These are phyloP conservation scores for Russula ochroleuca DNA, from an alignment of 768 basidiomycete species.

Conservation along the genomic window DNA sequence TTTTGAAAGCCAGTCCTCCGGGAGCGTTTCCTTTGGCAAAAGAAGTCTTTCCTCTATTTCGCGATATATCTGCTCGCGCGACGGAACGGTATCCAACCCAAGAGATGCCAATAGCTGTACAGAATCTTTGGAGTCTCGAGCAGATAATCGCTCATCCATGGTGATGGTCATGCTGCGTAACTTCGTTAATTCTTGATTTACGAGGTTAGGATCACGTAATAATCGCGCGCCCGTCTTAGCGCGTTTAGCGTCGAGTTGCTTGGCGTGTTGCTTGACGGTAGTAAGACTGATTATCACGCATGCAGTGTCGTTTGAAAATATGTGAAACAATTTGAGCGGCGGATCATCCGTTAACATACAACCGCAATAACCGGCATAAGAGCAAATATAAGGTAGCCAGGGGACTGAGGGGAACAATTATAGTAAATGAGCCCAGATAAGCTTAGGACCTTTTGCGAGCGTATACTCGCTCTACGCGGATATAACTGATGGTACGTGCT, in stretches of 20 bases:
- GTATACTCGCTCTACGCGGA: conserved; percentile 57
- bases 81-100: conserved; percentile 53
- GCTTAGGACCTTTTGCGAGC: conserved; percentile 44
- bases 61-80: conserved; percentile 53
- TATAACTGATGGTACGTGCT: conserved; percentile 45
- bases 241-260: too few relatives aligned
- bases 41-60: conserved; percentile 76
- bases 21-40: conserved; percentile 60
- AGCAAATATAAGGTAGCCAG: conserved; percentile 3
- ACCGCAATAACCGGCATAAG: neutral
- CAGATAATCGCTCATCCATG: conserved; percentile 10
- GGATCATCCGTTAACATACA: conserved; percentile 15
- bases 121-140: conserved; percentile 34
- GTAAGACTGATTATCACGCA: neutral
- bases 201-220: neutral
- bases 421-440: neutral
- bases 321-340: neutral
- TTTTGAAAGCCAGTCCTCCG: conserved; percentile 65
- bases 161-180: neutral
- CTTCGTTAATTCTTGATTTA: too few relatives aligned
- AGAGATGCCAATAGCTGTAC: conserved; percentile 49
- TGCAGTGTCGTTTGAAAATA: neutral
- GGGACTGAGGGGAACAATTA: too few relatives aligned
- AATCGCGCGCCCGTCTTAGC: too few relatives aligned
- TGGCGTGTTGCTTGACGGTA: too few relatives aligned